phyloP scores from a whole-genome alignment of 306 rosid genomes.

The Abrus pulchellus region DNA sequence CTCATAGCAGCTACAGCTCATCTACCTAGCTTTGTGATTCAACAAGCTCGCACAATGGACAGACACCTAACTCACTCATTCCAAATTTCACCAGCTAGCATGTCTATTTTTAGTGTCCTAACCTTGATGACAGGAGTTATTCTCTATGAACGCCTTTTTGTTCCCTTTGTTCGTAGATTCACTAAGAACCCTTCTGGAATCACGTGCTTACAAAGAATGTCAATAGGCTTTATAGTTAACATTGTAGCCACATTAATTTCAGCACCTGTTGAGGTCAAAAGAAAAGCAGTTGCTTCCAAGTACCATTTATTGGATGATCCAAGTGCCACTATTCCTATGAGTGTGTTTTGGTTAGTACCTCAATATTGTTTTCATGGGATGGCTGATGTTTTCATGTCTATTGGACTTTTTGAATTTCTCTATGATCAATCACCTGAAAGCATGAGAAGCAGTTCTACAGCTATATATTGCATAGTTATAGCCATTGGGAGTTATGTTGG shows the following conservation, averaged over 20 bases:
- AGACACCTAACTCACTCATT: conserved; percentile 62
- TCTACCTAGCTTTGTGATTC: conserved; percentile 66
- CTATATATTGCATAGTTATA: conserved; percentile 63
- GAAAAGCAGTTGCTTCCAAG: conserved; percentile 63
- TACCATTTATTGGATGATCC: conserved; percentile 65
- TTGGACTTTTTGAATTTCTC: conserved; percentile 81
- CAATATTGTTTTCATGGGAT: conserved; percentile 69
- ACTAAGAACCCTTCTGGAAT: conserved; percentile 69
- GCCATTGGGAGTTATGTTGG: conserved; percentile 70
- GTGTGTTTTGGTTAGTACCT: conserved; percentile 85
- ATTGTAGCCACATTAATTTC: conserved; percentile 62
- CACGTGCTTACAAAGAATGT: conserved; percentile 83
- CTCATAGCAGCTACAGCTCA: conserved; percentile 68
- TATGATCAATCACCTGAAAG: conserved; percentile 86
- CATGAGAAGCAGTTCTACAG: conserved; percentile 74
- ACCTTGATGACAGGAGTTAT: conserved; percentile 67
- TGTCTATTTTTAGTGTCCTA: conserved; percentile 64
- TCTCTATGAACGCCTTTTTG: conserved; percentile 72
- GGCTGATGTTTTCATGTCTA: conserved; percentile 74
- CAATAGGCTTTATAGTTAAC: conserved; percentile 67
- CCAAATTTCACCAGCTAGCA: conserved; percentile 67
- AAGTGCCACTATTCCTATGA: conserved; percentile 60
- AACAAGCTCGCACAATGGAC: conserved; percentile 80
- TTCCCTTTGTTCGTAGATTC: conserved; percentile 62
- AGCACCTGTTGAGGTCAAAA: conserved; percentile 59